phyloP scores from a whole-genome alignment of 495 filamentous ascomycete genomes.

The Talaromyces nanjingensis region DNA sequence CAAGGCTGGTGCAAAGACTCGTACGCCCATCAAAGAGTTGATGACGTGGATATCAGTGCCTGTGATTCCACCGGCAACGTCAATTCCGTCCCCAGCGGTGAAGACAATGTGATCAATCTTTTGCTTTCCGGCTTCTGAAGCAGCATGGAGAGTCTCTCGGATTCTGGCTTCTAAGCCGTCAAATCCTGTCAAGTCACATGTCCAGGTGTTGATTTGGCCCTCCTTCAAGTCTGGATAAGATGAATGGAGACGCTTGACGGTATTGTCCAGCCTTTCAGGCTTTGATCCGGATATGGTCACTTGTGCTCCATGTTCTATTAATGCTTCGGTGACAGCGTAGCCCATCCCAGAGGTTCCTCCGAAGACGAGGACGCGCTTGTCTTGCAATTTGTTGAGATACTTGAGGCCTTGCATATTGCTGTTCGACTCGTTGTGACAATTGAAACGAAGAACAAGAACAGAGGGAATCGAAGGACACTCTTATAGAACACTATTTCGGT shows the following conservation, averaged over 20 bases:
- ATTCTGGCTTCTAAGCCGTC: slow-evolving; percentile 1
- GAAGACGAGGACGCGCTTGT: slow-evolving; percentile 40
- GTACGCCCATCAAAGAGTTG: slow-evolving; percentile 35
- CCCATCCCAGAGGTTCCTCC: slow-evolving; percentile 52
- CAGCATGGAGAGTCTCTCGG: background rate
- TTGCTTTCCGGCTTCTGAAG: background rate
- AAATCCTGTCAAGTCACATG: background rate
- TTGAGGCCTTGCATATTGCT: background rate
- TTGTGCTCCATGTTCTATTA: slow-evolving; percentile 41
- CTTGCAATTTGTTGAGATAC: slow-evolving; percentile 7
- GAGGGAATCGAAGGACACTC: background rate
- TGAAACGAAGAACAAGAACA: background rate
- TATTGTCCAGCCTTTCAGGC: slow-evolving; percentile 30
- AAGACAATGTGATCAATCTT: slow-evolving; percentile 54
- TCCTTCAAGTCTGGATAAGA: slow-evolving; percentile 22
- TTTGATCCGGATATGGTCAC: slow-evolving; percentile 52
- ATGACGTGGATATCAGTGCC: slow-evolving; percentile 16
- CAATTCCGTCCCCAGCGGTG: slow-evolving; percentile 47
- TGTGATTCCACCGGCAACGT: background rate
- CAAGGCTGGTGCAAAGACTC: slow-evolving; percentile 42
- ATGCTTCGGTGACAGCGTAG: slow-evolving; percentile 45
- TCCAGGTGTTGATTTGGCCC: background rate
- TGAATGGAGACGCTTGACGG: slow-evolving; percentile 30
- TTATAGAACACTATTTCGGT: background rate
- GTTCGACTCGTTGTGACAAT: background rate